phyloP scores from a whole-genome alignment of 2,329 filamentous ascomycete genomes.

The Xylariales sp. region DNA sequence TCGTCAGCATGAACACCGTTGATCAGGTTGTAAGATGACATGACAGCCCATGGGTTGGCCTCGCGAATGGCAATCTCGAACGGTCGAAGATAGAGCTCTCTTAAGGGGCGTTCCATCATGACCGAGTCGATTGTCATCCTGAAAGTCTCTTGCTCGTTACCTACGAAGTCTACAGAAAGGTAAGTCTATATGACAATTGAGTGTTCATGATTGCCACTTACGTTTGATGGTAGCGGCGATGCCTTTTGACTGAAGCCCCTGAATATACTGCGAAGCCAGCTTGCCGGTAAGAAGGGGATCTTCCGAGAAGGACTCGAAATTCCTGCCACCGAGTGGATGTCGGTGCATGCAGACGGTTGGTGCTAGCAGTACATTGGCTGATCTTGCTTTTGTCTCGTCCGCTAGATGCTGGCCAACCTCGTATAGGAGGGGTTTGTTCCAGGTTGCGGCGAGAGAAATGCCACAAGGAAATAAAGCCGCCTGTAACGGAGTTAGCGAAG shows the following conservation, averaged over 20 bases:
- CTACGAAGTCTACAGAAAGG: slow-evolving; percentile 49
- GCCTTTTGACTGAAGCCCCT: slow-evolving; percentile 67
- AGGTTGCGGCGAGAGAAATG: slow-evolving; percentile 73
- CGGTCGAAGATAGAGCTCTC: slow-evolving; percentile 69
- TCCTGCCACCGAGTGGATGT: slow-evolving; percentile 76
- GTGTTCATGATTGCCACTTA: slow-evolving; percentile 27
- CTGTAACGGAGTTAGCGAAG: slow-evolving; percentile 31
- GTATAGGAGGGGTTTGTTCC: slow-evolving; percentile 66
- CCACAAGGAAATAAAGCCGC: slow-evolving; percentile 77
- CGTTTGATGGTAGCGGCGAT: slow-evolving; percentile 78
- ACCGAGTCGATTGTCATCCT: slow-evolving; percentile 60
- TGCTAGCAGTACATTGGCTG: slow-evolving; percentile 67
- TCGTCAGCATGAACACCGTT: slow-evolving; percentile 59
- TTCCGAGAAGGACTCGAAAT: slow-evolving; percentile 84
- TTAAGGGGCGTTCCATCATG: slow-evolving; percentile 59
- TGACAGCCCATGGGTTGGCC: slow-evolving; percentile 64
- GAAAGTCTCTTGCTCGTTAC: slow-evolving; percentile 69
- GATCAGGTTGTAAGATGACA: slow-evolving; percentile 65
- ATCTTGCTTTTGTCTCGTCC: slow-evolving; percentile 67
- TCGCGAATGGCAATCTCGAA: slow-evolving; percentile 70
- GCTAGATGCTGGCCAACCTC: slow-evolving; percentile 68
- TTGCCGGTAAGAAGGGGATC: slow-evolving; percentile 74
- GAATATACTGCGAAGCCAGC: slow-evolving; percentile 66
- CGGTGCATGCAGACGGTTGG: slow-evolving; percentile 80
- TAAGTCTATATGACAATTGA: slow-evolving; percentile 8